These are phyloP conservation scores for Priceomyces melissophilus DNA, from an alignment of 805 yeast species.

Conservation along the genomic window DNA sequence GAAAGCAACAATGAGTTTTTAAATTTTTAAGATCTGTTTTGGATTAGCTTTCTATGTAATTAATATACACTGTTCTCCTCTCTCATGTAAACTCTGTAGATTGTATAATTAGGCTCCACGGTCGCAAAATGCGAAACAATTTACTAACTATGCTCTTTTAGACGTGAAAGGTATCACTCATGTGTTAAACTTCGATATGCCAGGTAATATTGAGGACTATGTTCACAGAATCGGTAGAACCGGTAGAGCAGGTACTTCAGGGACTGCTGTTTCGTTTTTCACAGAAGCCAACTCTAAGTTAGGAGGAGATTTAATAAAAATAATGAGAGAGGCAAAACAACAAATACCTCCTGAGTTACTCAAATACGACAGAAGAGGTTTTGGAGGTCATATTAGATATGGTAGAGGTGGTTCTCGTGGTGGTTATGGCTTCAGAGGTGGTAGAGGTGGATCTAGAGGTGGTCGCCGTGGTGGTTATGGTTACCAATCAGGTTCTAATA, in stretches of 20 bases:
- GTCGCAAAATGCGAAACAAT: not conserved
- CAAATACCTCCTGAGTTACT: constrained; percentile 75
- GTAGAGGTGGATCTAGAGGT: constrained; percentile 48
- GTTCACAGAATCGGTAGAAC: constrained; percentile 99
- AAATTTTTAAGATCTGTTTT: not conserved
- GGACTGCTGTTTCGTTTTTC: constrained; percentile 94
- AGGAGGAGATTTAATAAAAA: constrained; percentile 86
- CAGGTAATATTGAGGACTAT: constrained; percentile 96
- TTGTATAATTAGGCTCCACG: not conserved
- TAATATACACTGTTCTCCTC: constrained; percentile 5
- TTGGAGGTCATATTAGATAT: constrained; percentile 55
- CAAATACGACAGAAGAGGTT: constrained; percentile 62
- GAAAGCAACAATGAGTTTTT: constrained; percentile 3
- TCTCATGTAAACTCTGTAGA: constrained; percentile 4
- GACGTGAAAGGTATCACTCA: constrained; percentile 97
- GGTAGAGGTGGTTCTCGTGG: constrained; percentile 56
- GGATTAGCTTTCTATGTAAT: constrained; percentile 4
- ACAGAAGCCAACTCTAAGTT: constrained; percentile 82
- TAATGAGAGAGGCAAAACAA: constrained; percentile 95
- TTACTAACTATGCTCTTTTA: constrained; percentile 27
- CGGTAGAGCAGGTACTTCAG: constrained; percentile 96
- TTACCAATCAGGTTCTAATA: constrained; percentile 45
- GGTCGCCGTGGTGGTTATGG: constrained; percentile 45
- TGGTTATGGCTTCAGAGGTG: constrained; percentile 52
- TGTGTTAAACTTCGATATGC: constrained; percentile 96